Evolutionary conservation across 768 basidiomycete species (phyloP).

Genomic region (Naganishia onofrii): DNA sequence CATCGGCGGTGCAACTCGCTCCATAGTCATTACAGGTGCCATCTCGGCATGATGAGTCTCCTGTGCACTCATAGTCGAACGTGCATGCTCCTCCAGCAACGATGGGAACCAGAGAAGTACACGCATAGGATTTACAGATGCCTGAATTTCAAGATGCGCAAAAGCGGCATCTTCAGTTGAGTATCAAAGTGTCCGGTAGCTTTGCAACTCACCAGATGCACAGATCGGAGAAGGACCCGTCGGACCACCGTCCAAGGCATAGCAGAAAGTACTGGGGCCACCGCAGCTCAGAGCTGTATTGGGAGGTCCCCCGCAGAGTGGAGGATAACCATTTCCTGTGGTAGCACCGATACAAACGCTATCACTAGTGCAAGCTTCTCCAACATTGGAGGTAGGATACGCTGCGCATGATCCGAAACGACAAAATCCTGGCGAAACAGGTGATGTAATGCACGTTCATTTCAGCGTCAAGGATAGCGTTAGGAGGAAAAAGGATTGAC

Average conservation of each 20-base stretch:
- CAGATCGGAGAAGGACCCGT: slow-evolving; percentile 2
- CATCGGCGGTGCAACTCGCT: not conserved
- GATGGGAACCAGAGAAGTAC: not conserved
- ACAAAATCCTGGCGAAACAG: not conserved
- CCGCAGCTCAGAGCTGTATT: not conserved
- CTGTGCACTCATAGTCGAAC: not conserved
- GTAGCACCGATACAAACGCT: not conserved
- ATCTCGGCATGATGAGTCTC: not conserved
- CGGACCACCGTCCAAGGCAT: not conserved
- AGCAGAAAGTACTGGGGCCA: not conserved
- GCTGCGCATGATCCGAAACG: not conserved
- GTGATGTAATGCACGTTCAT: no score
- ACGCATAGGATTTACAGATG: not conserved
- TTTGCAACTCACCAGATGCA: not conserved
- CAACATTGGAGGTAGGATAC: not conserved
- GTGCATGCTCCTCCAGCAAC: not conserved
- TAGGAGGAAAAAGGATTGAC: no score
- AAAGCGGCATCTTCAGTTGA: not conserved
- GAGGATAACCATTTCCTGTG: not conserved
- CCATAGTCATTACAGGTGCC: slow-evolving; percentile 1
- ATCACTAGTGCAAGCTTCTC: not conserved
- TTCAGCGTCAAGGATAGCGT: no score
- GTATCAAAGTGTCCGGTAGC: not conserved
- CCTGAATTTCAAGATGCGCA: not conserved
- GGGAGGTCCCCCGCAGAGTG: not conserved